phyloP scores from a whole-genome alignment of 345 rosid species.

The Kernera saxatilis region DNA sequence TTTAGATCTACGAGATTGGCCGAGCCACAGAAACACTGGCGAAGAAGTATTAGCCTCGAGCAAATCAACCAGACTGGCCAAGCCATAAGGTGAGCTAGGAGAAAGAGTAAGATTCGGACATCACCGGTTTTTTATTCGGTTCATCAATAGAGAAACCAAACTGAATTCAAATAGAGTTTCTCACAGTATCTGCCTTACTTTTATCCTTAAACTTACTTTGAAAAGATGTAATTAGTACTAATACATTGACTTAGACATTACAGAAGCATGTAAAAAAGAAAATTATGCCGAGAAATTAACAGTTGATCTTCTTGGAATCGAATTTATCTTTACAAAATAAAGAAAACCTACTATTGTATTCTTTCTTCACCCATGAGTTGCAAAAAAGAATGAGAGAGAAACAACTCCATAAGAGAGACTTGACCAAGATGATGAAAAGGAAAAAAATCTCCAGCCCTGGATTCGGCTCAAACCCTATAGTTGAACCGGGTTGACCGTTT shows the following conservation, averaged over 20 bases:
- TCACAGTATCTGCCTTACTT: no score
- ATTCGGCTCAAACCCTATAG: constrained; percentile 8
- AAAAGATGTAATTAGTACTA: not conserved
- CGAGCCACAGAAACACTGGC: no score
- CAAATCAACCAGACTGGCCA: constrained; percentile 2
- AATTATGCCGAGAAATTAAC: not conserved
- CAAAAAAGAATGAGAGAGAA: not conserved
- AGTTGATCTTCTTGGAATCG: not conserved
- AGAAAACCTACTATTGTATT: not conserved
- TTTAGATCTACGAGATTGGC: no score
- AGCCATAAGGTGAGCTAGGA: not conserved
- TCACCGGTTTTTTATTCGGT: not conserved
- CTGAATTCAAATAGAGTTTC: no score
- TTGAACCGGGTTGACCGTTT: constrained; percentile 25
- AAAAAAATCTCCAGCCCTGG: not conserved
- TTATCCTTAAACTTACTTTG: no score
- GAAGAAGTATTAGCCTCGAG: no score
- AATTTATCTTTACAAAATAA: not conserved
- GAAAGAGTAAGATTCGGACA: not conserved
- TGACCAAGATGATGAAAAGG: not conserved
- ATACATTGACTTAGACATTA: not conserved
- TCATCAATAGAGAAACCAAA: no score
- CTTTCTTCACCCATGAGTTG: constrained; percentile 10
- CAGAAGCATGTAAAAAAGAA: not conserved
- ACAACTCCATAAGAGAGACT: not conserved